Conservation (phyloP, 805 yeast genomes). For the Cyberlindnera mississippiensis region DNA sequence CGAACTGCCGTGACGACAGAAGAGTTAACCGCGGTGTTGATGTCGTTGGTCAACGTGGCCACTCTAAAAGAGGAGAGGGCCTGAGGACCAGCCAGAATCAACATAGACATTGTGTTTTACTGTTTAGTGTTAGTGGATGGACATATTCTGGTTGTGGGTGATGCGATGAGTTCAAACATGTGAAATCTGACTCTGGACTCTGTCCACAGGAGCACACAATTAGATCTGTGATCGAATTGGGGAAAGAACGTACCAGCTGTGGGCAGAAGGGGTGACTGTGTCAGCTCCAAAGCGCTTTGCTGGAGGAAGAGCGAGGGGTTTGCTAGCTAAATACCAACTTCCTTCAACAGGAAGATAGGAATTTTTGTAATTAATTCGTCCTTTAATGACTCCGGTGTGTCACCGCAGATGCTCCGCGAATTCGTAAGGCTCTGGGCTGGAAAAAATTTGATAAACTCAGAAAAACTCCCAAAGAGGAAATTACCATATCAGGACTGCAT, state of each 20-base stretch:
- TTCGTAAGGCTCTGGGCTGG: background rate
- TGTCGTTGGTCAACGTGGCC: slow-evolving; percentile 62
- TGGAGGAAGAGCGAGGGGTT: slow-evolving; percentile 1
- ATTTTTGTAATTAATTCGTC: background rate
- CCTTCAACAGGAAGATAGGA: background rate
- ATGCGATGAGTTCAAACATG: background rate
- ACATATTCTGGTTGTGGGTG: too few species aligned
- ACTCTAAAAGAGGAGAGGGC: slow-evolving; percentile 89
- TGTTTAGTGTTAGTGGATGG: background rate
- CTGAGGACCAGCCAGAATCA: slow-evolving; percentile 78
- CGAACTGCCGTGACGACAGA: slow-evolving; percentile 66
- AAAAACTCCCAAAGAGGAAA: slow-evolving; percentile 5
- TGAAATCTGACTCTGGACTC: background rate
- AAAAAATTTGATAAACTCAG: slow-evolving; percentile 2
- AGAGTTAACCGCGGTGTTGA: slow-evolving; percentile 63
- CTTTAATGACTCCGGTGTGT: slow-evolving; percentile 9
- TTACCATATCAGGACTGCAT: background rate
- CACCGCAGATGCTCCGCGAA: background rate
- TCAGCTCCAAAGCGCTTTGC: slow-evolving; percentile 11
- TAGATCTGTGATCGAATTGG: too few species aligned
- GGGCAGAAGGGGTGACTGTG: slow-evolving; percentile 7
- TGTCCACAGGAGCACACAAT: background rate
- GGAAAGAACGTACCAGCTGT: background rate
- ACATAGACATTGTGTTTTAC: slow-evolving; percentile 34
- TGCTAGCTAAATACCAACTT: background rate